Percentiles rank a stretch among this genome's conserved stretches.
Conservation (phyloP, 2,329 filamentous ascomycete species). For the Neophaeococcomyces aloes region DNA sequence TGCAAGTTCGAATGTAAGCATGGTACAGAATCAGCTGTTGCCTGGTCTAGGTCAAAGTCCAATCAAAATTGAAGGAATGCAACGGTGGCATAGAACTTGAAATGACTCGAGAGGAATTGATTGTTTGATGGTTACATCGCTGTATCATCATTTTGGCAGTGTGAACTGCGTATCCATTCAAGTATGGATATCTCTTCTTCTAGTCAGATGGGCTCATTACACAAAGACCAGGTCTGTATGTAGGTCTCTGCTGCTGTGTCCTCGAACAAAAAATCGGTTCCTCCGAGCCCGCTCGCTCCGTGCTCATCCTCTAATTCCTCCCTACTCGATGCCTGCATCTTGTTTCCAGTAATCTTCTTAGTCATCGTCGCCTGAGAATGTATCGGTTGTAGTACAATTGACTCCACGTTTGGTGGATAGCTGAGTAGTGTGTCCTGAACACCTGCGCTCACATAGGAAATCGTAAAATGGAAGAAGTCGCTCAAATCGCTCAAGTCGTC, state of each 20-base stretch:
- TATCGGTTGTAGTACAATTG: constrained; percentile 1
- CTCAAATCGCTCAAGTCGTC: constrained; percentile 2
- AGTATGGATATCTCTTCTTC: background rate
- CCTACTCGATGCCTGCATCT: background rate
- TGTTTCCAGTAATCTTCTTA: background rate
- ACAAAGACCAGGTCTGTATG: background rate
- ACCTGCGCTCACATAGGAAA: constrained; percentile 6
- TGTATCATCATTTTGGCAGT: constrained; percentile 4
- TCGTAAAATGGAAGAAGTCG: background rate
- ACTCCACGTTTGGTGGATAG: background rate
- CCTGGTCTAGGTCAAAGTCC: too few species aligned
- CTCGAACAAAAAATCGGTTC: background rate
- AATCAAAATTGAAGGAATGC: constrained; percentile 9
- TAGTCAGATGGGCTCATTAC: background rate
- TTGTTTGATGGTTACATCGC: constrained; percentile 18
- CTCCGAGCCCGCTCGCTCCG: background rate
- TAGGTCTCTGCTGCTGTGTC: constrained; percentile 4
- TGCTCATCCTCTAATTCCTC: background rate
- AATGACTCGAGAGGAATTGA: constrained; percentile 20
- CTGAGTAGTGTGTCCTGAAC: constrained; percentile 2
- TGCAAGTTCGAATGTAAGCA: too few species aligned
- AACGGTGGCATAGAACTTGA: constrained; percentile 19
- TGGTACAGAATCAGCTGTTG: too few species aligned
- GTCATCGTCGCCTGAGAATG: background rate
- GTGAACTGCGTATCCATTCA: background rate